Conservation (phyloP, 495 filamentous ascomycete genomes). For the Glonium stellatum region DNA sequence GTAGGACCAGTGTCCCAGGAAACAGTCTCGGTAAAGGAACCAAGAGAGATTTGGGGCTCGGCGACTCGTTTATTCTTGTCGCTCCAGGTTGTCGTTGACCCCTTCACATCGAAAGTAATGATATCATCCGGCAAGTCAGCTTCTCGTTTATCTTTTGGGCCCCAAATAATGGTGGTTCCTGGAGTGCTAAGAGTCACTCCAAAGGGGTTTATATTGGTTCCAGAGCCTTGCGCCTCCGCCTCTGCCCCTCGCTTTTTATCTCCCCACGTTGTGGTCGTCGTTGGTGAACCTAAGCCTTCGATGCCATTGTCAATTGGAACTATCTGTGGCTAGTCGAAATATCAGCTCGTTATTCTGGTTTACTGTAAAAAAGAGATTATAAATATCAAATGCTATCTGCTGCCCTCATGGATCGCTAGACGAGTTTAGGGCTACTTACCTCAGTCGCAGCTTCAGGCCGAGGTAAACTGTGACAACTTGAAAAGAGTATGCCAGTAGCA, state of each 20-base stretch:
- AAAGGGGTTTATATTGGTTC: not conserved
- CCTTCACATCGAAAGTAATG: too few species aligned
- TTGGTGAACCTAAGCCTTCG: not conserved
- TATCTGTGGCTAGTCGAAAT: not conserved
- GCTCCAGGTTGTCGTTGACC: not conserved
- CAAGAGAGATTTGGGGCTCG: constrained; percentile 1
- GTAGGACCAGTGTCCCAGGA: not conserved
- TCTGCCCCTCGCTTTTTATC: constrained; percentile 2
- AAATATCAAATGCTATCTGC: not conserved
- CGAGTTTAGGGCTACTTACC: constrained; percentile 4
- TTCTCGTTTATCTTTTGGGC: not conserved
- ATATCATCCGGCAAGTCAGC: not conserved
- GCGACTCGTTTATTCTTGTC: not conserved
- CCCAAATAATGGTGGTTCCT: not conserved
- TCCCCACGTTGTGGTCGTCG: constrained; percentile 1
- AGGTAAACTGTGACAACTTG: constrained; percentile 15
- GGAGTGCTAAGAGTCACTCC: not conserved
- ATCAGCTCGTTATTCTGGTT: not conserved
- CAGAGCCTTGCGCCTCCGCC: not conserved
- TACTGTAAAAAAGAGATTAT: not conserved
- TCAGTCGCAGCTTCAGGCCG: constrained; percentile 7
- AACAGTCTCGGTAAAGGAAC: not conserved
- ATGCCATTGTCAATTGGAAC: not conserved
- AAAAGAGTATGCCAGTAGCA: constrained; percentile 18
- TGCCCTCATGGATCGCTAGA: not conserved